Conservation (phyloP, 1,139 yeast genomes). For the Arxiozyma slooffiae region DNA sequence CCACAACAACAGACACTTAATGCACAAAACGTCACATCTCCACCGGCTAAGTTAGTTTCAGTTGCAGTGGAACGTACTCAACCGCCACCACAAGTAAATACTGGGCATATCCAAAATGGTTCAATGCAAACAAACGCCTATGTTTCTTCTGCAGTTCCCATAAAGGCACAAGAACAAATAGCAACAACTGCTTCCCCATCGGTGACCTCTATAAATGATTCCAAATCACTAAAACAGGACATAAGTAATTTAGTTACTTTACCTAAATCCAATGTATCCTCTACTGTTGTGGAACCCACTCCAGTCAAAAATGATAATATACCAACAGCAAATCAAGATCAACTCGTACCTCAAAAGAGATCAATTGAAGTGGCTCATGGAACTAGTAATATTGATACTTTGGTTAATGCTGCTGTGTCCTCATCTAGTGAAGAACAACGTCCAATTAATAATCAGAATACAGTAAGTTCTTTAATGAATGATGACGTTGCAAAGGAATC, state of each 20-base stretch:
- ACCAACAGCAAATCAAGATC: neutral
- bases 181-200: neutral
- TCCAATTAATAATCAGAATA: constrained; percentile 3
- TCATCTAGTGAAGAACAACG: constrained; percentile 6
- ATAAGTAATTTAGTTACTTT: neutral
- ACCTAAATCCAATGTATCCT: constrained; percentile 5
- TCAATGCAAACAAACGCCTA: constrained; percentile 9
- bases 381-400: constrained; percentile 23
- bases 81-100: neutral
- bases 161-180: neutral
- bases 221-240: neutral
- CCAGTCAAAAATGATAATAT: neutral
- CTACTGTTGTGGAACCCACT: constrained; percentile 2
- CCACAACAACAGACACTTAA: constrained; percentile 13
- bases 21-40: neutral
- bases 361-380: constrained; percentile 12
- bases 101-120: neutral
- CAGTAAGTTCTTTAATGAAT: neutral
- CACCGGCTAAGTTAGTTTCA: neutral
- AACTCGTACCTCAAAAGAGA: constrained; percentile 18
- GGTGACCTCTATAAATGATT: neutral
- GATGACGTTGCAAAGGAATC: neutral
- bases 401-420: constrained; percentile 27
- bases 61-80: neutral
- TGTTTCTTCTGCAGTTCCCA: constrained; percentile 1